A percentile compares a stretch with the other conserved stretches of the same genome.
phyloP scores from a whole-genome alignment of 2,329 filamentous ascomycete genomes.

The Penicillium sp. region DNA sequence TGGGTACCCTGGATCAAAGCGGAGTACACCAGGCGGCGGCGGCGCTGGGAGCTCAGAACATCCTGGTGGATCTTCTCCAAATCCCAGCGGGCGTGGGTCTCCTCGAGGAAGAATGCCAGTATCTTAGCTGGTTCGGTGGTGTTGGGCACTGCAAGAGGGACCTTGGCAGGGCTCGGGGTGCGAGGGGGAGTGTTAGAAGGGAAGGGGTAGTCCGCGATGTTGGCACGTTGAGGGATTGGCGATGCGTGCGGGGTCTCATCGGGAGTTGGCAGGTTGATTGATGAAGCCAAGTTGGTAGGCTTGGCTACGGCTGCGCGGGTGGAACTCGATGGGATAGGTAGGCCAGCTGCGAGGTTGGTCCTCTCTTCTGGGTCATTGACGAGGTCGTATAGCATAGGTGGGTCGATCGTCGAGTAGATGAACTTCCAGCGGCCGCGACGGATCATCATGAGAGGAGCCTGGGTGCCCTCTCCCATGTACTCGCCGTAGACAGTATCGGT shows the following conservation, averaged over 20 bases:
- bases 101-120: constrained; percentile 60
- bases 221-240: constrained; percentile 20
- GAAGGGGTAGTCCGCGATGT: constrained; percentile 19
- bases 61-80: constrained; percentile 66
- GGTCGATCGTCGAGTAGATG: constrained; percentile 73
- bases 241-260: constrained; percentile 25
- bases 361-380: constrained; percentile 65
- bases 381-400: constrained; percentile 76
- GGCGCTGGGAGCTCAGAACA: constrained; percentile 68
- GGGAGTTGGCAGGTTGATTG: constrained; percentile 27
- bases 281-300: constrained; percentile 24
- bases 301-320: constrained; percentile 33
- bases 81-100: constrained; percentile 70
- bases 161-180: constrained; percentile 33
- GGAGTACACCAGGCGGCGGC: constrained; percentile 67
- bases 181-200: constrained; percentile 33
- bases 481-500: constrained; percentile 87
- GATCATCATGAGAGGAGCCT: constrained; percentile 89
- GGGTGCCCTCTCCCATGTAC: constrained; percentile 87
- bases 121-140: constrained; percentile 34
- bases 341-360: constrained; percentile 52
- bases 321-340: constrained; percentile 19
- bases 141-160: constrained; percentile 25
- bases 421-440: constrained; percentile 84
- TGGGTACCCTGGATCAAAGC: constrained; percentile 68